Evolutionary conservation across 371 early-diverging fungal species (phyloP), one percentile per base, ranked within the genome.

Genomic region (Sporodiniella umbellata): DNA sequence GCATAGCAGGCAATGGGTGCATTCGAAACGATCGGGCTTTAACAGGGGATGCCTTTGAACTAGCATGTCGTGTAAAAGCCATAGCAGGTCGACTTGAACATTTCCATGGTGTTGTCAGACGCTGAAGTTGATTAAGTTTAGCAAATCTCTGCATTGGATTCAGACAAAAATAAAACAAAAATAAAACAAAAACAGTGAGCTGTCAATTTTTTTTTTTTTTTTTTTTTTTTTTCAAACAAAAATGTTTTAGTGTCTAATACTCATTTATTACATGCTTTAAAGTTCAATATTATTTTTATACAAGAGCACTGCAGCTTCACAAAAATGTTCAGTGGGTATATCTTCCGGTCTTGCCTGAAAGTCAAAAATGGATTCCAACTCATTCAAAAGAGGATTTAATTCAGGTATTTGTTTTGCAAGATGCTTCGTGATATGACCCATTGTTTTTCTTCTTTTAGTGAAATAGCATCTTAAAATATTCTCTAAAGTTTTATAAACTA

Each of bases 391-490:
- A 2, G 67, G 49, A 10, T 58, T 15, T 0, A 64, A 31, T 21
- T 53, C 46, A 11, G 68, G 54, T 31, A 76, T 44, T 52, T 75
- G 64, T 58, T 79, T 77, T 3, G 42, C 49, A 14, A 68, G 47
- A 5, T 52, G 57, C 11, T 58, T 81, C 31, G 83, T 78, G 15
- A 80, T 86, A 28, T 84, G 67, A 1, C 83, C 78, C 38, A 90
- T 60, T 10, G 88, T 87, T 60, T 91, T 91, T 42, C 90, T 72
- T 51, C 87, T 60, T 57, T 85, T 86, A 48, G 80, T 81, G 58
- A 88, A 89, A 52, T 83, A 80, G 51, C 78, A 76, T n/a, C 87
- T 64, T 12, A 80, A 54, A 1, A 88, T 56, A 42, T 83, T 70
- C 53, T 91, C 90, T n/a, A 89, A 52, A 7, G 66, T 64, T 6